These are phyloP conservation scores for Stephania cephalantha DNA, from an alignment of 164 flowering plant species.

Conservation along the genomic window DNA sequence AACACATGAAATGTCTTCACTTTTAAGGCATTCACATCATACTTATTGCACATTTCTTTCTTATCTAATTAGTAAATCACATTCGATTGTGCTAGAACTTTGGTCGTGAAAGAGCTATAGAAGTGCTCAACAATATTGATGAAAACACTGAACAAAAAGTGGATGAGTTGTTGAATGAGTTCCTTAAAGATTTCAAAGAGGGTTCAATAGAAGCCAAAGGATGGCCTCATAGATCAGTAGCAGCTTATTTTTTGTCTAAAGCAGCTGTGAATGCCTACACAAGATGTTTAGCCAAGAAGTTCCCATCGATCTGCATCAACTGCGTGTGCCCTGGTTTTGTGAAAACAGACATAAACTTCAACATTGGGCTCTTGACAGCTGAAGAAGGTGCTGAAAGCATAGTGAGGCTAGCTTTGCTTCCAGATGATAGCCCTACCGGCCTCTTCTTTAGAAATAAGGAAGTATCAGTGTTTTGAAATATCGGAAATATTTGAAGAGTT, in stretches of 20 bases:
- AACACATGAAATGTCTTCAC: too few relatives aligned
- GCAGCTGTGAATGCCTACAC: conserved; percentile 6
- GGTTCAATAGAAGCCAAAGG: neutral
- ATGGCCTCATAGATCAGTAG: neutral
- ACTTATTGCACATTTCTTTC: neutral
- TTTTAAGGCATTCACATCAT: too few relatives aligned
- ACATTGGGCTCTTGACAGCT: neutral
- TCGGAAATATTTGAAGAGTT: too few relatives aligned
- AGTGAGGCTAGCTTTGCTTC: conserved; percentile 8
- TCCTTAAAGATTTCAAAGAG: conserved; percentile 5
- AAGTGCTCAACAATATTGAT: neutral
- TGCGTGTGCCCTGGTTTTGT: conserved; percentile 5
- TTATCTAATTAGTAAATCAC: neutral
- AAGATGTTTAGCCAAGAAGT: conserved; percentile 15
- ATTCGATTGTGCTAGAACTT: neutral
- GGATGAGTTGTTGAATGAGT: neutral
- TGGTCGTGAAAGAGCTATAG: neutral
- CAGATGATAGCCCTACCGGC: conserved; percentile 10
- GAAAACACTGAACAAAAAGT: neutral
- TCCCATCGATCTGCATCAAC: neutral
- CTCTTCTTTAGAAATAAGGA: neutral
- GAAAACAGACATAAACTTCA: neutral
- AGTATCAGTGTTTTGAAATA: neutral
- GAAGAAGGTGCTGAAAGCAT: conserved; percentile 11
- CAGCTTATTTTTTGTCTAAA: conserved; percentile 8